Conservation (phyloP, 2,329 filamentous ascomycete genomes). For the Neofusicoccum parvum region DNA sequence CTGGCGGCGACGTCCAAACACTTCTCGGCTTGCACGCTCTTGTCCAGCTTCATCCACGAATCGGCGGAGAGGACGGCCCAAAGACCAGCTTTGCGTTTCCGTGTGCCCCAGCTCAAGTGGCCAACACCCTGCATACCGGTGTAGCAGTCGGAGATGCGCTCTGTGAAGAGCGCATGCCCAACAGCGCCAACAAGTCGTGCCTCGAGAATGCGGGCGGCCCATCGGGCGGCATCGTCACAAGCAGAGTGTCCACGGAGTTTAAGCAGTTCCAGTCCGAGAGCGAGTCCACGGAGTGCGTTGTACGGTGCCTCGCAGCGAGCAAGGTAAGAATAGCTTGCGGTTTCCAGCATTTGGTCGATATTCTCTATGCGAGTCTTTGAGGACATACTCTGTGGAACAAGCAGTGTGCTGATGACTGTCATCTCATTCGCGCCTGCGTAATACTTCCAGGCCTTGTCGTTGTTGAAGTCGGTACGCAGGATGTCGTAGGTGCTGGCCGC, state of each 20-base stretch:
- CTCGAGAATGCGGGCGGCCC: conserved; percentile 80
- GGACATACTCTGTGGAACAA: conserved; percentile 69
- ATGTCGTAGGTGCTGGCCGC: conserved; percentile 91
- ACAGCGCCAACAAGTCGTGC: conserved; percentile 69
- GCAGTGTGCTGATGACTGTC: conserved; percentile 80
- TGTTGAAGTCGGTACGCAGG: conserved; percentile 82
- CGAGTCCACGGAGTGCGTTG: conserved; percentile 75
- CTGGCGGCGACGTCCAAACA: conserved; percentile 71
- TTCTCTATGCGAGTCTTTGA: conserved; percentile 79
- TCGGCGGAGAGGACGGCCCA: conserved; percentile 86
- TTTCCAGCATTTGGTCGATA: conserved; percentile 84
- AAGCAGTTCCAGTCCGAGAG: conserved; percentile 78
- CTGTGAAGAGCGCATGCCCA: conserved; percentile 80
- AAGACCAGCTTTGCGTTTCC: conserved; percentile 81
- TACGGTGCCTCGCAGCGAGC: conserved; percentile 80
- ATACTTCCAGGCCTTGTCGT: conserved; percentile 96
- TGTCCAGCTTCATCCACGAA: conserved; percentile 76
- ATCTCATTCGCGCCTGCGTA: conserved; percentile 95
- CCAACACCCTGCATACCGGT: conserved; percentile 70
- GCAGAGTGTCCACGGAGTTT: conserved; percentile 77
- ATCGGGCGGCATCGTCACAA: conserved; percentile 83
- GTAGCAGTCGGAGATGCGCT: conserved; percentile 85
- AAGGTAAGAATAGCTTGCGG: conserved; percentile 88
- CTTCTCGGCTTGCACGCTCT: conserved; percentile 75
- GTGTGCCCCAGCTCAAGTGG: conserved; percentile 67